A percentile compares a stretch with the other conserved stretches of the same genome.
phyloP scores from a whole-genome alignment of 352 stramenopile genomes.

The Pythium guiyangense region DNA sequence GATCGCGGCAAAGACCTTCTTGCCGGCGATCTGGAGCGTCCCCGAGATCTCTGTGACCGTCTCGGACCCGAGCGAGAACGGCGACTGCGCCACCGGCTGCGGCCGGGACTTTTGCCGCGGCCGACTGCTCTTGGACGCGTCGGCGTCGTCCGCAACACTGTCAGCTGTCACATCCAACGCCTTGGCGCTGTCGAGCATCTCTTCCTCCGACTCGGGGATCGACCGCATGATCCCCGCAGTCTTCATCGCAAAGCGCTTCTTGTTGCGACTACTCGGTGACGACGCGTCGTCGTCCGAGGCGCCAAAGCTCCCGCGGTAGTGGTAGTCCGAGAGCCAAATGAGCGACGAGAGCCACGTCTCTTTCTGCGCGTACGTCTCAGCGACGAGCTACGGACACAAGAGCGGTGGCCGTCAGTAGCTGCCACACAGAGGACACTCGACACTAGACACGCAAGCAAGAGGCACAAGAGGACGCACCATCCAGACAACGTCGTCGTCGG shows the following conservation, averaged over 20 bases:
- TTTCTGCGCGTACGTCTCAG: slow-evolving; percentile 76
- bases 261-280: slow-evolving; percentile 16
- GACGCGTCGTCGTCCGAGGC: slow-evolving; percentile 6
- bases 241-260: slow-evolving; percentile 42
- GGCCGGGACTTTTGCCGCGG: slow-evolving; percentile 7
- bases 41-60: slow-evolving; percentile 18
- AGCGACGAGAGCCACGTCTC: slow-evolving; percentile 83
- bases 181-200: slow-evolving; percentile 9
- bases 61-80: slow-evolving; percentile 15
- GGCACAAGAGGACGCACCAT: slow-evolving; percentile 40
- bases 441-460: too few relatives aligned
- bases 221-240: slow-evolving; percentile 42
- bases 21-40: slow-evolving; percentile 47
- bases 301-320: slow-evolving; percentile 39
- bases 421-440: too few relatives aligned
- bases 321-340: slow-evolving; percentile 86
- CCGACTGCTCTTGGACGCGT: slow-evolving; percentile 1
- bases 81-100: slow-evolving; percentile 13
- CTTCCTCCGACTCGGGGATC: slow-evolving; percentile 38
- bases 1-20: slow-evolving; percentile 69
- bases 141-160: not conserved
- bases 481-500: slow-evolving; percentile 63
- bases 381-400: slow-evolving; percentile 35
- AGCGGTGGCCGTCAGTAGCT: too few relatives aligned
- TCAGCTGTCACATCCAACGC: slow-evolving; percentile 1